These are phyloP conservation scores for Yamadazyma phyllophila DNA, from an alignment of 805 yeast species.

Conservation along the genomic window DNA sequence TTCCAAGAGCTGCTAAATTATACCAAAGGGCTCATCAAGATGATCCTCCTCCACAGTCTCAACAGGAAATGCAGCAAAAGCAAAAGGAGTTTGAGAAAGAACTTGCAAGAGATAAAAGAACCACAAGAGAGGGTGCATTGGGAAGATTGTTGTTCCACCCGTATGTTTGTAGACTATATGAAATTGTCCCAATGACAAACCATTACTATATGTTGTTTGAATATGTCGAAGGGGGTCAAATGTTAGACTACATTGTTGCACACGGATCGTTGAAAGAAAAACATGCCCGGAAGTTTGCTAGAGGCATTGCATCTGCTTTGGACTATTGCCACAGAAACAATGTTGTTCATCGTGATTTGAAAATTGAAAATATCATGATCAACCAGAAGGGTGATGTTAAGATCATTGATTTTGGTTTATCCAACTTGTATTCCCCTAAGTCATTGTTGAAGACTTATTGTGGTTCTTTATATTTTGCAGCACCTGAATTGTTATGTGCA, in stretches of 20 bases:
- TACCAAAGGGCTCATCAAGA: conserved; percentile 70
- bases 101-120: conserved; percentile 84
- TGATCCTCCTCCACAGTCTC: conserved; percentile 63
- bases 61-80: conserved; percentile 55
- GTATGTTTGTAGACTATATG: conserved; percentile 85
- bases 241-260: conserved; percentile 94
- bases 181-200: conserved; percentile 93
- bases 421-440: conserved; percentile 75
- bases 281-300: conserved; percentile 90
- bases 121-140: conserved; percentile 91
- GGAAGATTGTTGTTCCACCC: conserved; percentile 91
- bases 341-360: conserved; percentile 94
- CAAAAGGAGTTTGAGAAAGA: conserved; percentile 77
- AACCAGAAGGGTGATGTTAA: conserved; percentile 91
- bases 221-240: conserved; percentile 95
- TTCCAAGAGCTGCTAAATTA: conserved; percentile 81
- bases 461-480: conserved; percentile 97
- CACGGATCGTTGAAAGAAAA: conserved; percentile 93
- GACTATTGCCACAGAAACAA: conserved; percentile 93
- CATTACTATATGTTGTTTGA: conserved; percentile 97
- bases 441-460: conserved; percentile 86
- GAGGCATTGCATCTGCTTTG: conserved; percentile 91
- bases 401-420: conserved; percentile 93
- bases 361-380: conserved; percentile 94
- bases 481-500: conserved; percentile 93